Conservation (phyloP, 768 basidiomycete species). For the Auricularia auricula-judae region DNA sequence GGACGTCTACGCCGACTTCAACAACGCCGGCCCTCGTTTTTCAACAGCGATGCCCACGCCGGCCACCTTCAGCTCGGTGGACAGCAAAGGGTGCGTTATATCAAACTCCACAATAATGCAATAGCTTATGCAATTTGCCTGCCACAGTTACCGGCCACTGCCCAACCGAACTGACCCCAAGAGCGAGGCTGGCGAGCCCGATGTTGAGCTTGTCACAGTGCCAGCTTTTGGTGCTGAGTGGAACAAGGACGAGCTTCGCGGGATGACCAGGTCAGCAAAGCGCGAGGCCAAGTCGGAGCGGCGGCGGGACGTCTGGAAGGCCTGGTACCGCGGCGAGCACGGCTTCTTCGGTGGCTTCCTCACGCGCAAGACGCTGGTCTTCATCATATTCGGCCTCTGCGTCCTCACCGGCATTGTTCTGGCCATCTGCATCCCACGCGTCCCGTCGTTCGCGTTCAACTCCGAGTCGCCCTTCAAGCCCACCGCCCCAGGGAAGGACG, state of each 20-base stretch:
- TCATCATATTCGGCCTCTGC: constrained; percentile 51
- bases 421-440: constrained; percentile 74
- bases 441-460: constrained; percentile 61
- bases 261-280: constrained; percentile 63
- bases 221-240: constrained; percentile 89
- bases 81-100: background rate
- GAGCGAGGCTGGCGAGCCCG: constrained; percentile 22
- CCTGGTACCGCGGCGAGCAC: constrained; percentile 67
- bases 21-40: constrained; percentile 73
- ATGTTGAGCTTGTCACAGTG: constrained; percentile 84
- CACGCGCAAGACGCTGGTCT: constrained; percentile 61
- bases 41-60: constrained; percentile 47
- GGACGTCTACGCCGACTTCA: constrained; percentile 86
- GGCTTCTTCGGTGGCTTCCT: constrained; percentile 74
- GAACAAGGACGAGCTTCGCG: constrained; percentile 64
- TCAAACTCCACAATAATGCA: background rate
- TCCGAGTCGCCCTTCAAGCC: constrained; percentile 46
- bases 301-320: constrained; percentile 37
- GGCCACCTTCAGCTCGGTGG: background rate
- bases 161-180: constrained; percentile 30
- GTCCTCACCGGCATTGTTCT: constrained; percentile 51
- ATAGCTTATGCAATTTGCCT: background rate
- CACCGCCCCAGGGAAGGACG: constrained; percentile 17
- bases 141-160: constrained; percentile 11
- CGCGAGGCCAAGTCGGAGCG: constrained; percentile 38